These are phyloP conservation scores for Fraxinus paxiana DNA, from an alignment of 305 asterid species.

Conservation along the genomic window DNA sequence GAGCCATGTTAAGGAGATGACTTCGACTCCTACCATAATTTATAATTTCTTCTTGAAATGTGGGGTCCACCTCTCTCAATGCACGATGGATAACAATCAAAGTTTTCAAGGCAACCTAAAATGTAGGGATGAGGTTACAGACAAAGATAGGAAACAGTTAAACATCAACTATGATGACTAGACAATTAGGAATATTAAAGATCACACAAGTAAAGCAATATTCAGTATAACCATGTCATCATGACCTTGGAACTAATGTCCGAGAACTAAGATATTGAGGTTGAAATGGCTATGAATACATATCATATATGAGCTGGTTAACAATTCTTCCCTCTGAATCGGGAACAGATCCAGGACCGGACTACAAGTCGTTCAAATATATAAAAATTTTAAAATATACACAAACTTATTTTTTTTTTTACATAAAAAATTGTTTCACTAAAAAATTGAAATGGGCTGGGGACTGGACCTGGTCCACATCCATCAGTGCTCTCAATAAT, in stretches of 20 bases:
- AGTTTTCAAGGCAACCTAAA: slow-evolving; percentile 92
- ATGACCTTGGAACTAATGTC: background rate
- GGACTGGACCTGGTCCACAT: no score
- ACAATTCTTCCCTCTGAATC: background rate
- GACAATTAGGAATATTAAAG: background rate
- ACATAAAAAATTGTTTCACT: no score
- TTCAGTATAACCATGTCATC: background rate
- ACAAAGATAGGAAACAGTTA: background rate
- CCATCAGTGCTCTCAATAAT: background rate
- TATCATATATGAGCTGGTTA: background rate
- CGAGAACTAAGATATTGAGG: background rate
- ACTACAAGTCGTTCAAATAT: no score
- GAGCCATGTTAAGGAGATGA: slow-evolving; percentile 85
- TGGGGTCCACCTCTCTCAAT: slow-evolving; percentile 87
- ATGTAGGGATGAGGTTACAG: background rate
- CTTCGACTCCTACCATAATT: slow-evolving; percentile 77
- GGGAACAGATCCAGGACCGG: no score
- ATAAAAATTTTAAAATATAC: background rate
- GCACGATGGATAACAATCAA: slow-evolving; percentile 96
- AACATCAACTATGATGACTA: background rate
- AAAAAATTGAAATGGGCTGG: background rate
- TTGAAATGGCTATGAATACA: background rate
- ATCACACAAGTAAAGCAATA: background rate
- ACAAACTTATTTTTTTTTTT: no score
- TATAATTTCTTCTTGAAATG: slow-evolving; percentile 86